Evolutionary conservation across 139 green algal genomes (phyloP), one percentile per base, ranked within the genome.

Genomic region (Edaphochlamys debaryana): DNA sequence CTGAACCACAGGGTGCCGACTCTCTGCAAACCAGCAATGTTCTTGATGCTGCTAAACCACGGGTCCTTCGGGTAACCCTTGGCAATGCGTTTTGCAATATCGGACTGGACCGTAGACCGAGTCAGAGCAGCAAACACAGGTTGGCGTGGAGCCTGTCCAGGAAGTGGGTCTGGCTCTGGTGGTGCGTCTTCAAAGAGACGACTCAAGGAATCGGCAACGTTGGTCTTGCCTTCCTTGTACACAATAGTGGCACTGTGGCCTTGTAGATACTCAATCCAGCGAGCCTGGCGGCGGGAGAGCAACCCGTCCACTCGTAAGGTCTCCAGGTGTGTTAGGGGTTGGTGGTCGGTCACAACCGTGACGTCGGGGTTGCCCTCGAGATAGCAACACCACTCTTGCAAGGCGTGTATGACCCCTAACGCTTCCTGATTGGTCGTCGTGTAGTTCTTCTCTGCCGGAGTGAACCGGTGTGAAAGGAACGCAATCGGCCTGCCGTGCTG

Each of bases 1-100:
- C 66, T 86, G 13, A 62, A 27, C 42, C 92, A 94, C 36, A 89
- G 89, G 4, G 20, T 32, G 40, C 93, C 67, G 69, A 84, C 75
- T 50, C 48, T 15, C 17, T 29, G 71, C 4, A 91, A 77, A 34
- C 86, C 22, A 19, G 20, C 45, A 34, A 11, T 38, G 23, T 54
- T 52, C 23, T 22, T 19, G 23, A 34, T 6, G 4, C 22, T 6
- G 17, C 13, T 54, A 23, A 45, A 70, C 32, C 64, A 42, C 32
- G 64, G 9, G n/a, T 70, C 64, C 9, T 88, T 0, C 22, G 38
- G 22, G 50, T 87, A 7, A 20, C 15, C 13, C 4, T 15, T 6
- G 17, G 3, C 29, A 27, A 62, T 62, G 6, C 17, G 52, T 27
- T 62, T 62, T 4, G 4, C 17, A 4, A 62, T 30, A 27, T 62